These are phyloP conservation scores for Pseudogymnoascus sp. DNA, from an alignment of 2,329 filamentous ascomycete species.

Conservation along the genomic window DNA sequence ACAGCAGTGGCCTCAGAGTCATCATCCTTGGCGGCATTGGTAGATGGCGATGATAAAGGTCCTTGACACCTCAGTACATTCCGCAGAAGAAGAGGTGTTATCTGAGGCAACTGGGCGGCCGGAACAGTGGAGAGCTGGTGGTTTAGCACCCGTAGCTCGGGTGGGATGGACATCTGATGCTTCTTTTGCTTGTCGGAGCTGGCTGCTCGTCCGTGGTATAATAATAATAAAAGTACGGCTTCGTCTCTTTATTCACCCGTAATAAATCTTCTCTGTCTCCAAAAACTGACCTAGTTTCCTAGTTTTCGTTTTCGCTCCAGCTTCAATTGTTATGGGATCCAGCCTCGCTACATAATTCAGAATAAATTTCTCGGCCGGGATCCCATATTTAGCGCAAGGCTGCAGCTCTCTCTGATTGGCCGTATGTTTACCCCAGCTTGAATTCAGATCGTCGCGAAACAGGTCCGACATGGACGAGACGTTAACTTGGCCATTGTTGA, in stretches of 20 bases:
- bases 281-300: neutral
- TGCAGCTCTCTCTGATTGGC: neutral
- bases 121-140: conserved; percentile 65
- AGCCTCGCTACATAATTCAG: conserved; percentile 8
- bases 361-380: conserved; percentile 5
- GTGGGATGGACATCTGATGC: conserved; percentile 32
- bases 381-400: conserved; percentile 2
- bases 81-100: conserved; percentile 61
- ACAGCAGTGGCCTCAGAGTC: conserved; percentile 60
- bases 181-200: neutral
- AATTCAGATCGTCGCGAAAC: conserved; percentile 6
- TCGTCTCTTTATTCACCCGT: neutral
- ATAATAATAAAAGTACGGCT: neutral
- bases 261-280: neutral
- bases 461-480: neutral
- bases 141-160: conserved; percentile 58
- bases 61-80: conserved; percentile 50
- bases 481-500: neutral
- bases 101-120: conserved; percentile 63
- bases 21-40: conserved; percentile 52
- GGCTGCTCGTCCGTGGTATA: neutral
- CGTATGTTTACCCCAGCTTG: neutral
- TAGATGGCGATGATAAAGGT: conserved; percentile 56
- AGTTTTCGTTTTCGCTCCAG: neutral
- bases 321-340: neutral